Percentiles rank a stretch among this genome's conserved stretches.
phyloP scores from a whole-genome alignment of 2,329 filamentous ascomycete species.

The Fusarium sublunatum region DNA sequence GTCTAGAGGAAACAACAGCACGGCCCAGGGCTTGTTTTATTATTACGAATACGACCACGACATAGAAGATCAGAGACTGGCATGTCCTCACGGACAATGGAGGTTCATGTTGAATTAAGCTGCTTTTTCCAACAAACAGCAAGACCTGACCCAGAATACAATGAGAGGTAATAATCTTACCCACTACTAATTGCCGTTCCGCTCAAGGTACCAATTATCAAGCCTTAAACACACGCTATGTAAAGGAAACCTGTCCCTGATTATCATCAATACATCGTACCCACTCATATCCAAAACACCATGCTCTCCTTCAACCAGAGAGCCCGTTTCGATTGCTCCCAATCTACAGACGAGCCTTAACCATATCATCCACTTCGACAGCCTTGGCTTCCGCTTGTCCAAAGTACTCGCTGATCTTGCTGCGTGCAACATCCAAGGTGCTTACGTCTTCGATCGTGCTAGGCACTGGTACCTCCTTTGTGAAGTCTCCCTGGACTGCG shows the following conservation, averaged over 20 bases:
- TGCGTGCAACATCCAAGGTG: constrained; percentile 79
- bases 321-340: background rate
- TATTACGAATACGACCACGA: background rate
- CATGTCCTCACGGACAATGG: constrained; percentile 1
- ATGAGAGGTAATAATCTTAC: background rate
- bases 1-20: constrained; percentile 1
- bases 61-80: constrained; percentile 5
- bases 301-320: background rate
- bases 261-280: background rate
- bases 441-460: constrained; percentile 85
- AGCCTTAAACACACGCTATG: background rate
- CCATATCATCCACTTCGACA: constrained; percentile 58
- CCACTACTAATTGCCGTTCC: background rate
- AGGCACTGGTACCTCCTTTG: constrained; percentile 78
- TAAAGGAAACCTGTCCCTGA: background rate
- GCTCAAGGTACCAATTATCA: background rate
- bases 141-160: background rate
- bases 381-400: constrained; percentile 58
- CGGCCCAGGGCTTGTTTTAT: background rate
- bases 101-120: background rate
- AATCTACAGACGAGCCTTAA: constrained; percentile 66
- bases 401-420: constrained; percentile 82
- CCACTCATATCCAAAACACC: background rate
- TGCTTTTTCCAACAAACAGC: background rate
- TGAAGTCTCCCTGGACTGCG: constrained; percentile 77